Conservation (phyloP, 768 basidiomycete species). For the Guyanaporus albipodus region DNA sequence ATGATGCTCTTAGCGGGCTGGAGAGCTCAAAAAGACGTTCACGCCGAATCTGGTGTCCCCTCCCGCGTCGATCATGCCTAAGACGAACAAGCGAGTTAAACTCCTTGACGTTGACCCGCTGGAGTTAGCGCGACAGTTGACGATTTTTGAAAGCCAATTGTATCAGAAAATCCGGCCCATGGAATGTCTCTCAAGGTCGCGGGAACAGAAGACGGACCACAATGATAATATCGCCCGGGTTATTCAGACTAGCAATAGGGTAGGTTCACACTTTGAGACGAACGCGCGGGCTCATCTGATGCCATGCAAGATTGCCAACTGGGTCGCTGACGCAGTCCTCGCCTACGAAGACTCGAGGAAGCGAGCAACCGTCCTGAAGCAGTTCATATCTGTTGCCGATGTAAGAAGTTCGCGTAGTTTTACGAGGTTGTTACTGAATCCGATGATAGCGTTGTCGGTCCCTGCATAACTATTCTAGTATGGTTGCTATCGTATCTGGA, state of each 20-base stretch:
- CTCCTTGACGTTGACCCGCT: slow-evolving; percentile 82
- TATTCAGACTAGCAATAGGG: slow-evolving; percentile 85
- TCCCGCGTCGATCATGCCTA: slow-evolving; percentile 75
- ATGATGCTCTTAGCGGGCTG: slow-evolving; percentile 41
- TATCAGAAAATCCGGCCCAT: slow-evolving; percentile 86
- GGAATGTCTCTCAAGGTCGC: slow-evolving; percentile 84
- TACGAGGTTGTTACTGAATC: not conserved
- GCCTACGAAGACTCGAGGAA: slow-evolving; percentile 76
- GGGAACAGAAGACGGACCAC: slow-evolving; percentile 68
- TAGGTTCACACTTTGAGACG: slow-evolving; percentile 31
- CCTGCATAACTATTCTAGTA: slow-evolving; percentile 93
- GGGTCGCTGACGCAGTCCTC: slow-evolving; percentile 87
- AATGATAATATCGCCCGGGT: slow-evolving; percentile 83
- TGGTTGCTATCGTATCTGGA: slow-evolving; percentile 94
- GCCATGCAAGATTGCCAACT: slow-evolving; percentile 73
- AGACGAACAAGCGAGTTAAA: slow-evolving; percentile 66
- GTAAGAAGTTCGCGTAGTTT: slow-evolving; percentile 44
- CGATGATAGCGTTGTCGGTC: slow-evolving; percentile 73
- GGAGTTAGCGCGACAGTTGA: slow-evolving; percentile 90
- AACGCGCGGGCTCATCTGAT: slow-evolving; percentile 4
- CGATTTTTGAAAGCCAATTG: slow-evolving; percentile 81
- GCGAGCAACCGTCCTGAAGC: slow-evolving; percentile 78
- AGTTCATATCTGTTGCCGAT: slow-evolving; percentile 88
- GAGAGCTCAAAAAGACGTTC: slow-evolving; percentile 53
- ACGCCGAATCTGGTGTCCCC: slow-evolving; percentile 55